Base-by-base conservation (phyloP, 257 asterid species). In the Przewalskia tangutica region DNA sequence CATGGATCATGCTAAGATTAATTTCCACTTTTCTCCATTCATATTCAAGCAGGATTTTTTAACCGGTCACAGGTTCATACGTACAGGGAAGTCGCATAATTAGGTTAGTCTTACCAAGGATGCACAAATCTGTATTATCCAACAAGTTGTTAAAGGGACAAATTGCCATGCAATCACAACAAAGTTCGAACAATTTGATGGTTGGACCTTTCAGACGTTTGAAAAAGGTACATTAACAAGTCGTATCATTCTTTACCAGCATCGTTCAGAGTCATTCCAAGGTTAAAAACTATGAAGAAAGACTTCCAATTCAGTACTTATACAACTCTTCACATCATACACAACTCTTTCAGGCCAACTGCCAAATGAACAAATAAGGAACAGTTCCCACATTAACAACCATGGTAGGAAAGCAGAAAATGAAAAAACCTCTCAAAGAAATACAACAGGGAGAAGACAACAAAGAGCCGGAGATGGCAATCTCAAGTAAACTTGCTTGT, bases 341-440 rank as follows among this genome's bases (percentile, higher is more conserved):
- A 63, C 68, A 79, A 79, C 27, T 79, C 70, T 63, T 56, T 18
- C 59, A 20, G 42, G 59, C 54, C 71, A 79, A 79, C 23, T 46
- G 70, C 27, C 38, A 59, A 11, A 78, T 27, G 12, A 20, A 58
- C 82, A 38, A 17, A 23, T 46, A 58, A 56, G 56, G 70, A 16
- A 32, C 73, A 79, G 50, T 79, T 79, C 82, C 58, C 42, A 73
- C 14, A 20, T 73, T 73, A 73, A 2, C 79, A 73, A 71, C 32
- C 78, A 71, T 18, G 40, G 40, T 34, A 38, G 11, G 42, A 56
- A n/a, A 7, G 46, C 65, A 10, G 36, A 78, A 56, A 78, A 10
- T 40, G 58, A 46, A 59, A 13, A 27, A 58, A 3, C 56, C 58
- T 18, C 12, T 59, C 67, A 3, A 53, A 56, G 70, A 23, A 38